Evolutionary conservation across 2,329 filamentous ascomycete genomes (phyloP), one percentile per base, ranked within the genome.

Genomic region (Monilinia fructicola): DNA sequence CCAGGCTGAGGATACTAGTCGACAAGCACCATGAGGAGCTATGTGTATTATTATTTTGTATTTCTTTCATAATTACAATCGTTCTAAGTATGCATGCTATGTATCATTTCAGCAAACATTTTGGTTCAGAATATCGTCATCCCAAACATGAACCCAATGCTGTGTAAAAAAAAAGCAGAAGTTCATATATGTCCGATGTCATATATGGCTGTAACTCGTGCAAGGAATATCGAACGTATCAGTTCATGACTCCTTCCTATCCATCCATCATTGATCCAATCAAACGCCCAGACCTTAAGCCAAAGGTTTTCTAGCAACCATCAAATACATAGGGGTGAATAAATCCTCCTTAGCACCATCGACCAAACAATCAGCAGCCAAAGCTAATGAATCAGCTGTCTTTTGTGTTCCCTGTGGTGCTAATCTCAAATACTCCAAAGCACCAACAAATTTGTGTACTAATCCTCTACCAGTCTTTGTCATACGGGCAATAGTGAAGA

Each of bases 291-390:
- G 16, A 42, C 23, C 40, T 54, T 52, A 68, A 23, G 60, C 67
- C 59, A 68, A 48, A 55, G 93, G 92, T 84, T 97, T 97, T 80
- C 91, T 87, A 69, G 87, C 94, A 69, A 97, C 87, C 91, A 97
- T 97, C 76, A 97, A 83, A 81, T 96, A 97, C 93, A 98, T 98
- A 66, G 94, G 94, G 1, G 94, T 98, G 81, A 98, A 98, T 28
- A 98, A 85, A 78, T 96, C 90, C 81, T 93, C 84, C 78, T 87
- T 86, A 48, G 88, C 94, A 79, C 94, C 94, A 56, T 90, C 91
- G 31, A 97, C 93, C 61, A 97, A 82, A 74, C 87, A 90, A 79
- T 97, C 93, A 11, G 86, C 93, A 35, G 92, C 93, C 68, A 88
- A 76, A 7, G 90, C 93, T 74, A 98, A 81, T 74, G 90, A 93